phyloP scores from a whole-genome alignment of 2,329 filamentous ascomycete genomes.

The Emmonsia crescens region DNA sequence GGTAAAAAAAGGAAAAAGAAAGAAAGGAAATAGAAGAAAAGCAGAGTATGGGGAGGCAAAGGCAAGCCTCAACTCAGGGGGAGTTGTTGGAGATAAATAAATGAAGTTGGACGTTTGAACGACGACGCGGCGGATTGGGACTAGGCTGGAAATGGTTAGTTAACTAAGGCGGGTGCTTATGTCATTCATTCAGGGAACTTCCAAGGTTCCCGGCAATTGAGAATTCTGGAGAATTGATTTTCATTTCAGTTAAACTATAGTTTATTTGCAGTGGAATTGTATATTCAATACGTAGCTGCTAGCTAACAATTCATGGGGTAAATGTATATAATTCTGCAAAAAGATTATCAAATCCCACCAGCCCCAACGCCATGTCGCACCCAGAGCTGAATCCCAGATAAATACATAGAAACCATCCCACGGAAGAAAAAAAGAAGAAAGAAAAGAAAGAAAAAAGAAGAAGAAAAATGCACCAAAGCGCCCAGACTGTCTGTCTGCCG shows the following conservation, averaged over 20 bases:
- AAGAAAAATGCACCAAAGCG: background rate
- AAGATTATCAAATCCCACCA: background rate
- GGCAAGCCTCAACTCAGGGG: conserved; percentile 1
- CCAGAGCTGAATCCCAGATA: background rate
- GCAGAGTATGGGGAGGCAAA: conserved; percentile 12
- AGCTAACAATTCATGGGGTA: too few species aligned
- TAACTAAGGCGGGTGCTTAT: background rate
- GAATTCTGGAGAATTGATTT: too few species aligned
- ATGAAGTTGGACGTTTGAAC: background rate
- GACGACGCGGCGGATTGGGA: background rate
- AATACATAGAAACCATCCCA: background rate
- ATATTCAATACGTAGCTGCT: too few species aligned
- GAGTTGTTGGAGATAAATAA: background rate
- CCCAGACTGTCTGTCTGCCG: background rate
- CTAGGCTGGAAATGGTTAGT: background rate
- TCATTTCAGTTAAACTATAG: too few species aligned
- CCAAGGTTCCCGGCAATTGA: too few species aligned
- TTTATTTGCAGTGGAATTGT: too few species aligned
- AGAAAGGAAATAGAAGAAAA: conserved; percentile 17
- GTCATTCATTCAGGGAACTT: background rate
- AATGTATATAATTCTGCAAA: too few species aligned
- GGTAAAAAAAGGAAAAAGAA: conserved; percentile 15
- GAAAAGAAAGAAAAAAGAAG: background rate
- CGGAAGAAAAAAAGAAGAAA: background rate
- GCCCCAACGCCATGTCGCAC: background rate